phyloP scores from a whole-genome alignment of 768 basidiomycete genomes.

The Leucocoprinus leucothites region DNA sequence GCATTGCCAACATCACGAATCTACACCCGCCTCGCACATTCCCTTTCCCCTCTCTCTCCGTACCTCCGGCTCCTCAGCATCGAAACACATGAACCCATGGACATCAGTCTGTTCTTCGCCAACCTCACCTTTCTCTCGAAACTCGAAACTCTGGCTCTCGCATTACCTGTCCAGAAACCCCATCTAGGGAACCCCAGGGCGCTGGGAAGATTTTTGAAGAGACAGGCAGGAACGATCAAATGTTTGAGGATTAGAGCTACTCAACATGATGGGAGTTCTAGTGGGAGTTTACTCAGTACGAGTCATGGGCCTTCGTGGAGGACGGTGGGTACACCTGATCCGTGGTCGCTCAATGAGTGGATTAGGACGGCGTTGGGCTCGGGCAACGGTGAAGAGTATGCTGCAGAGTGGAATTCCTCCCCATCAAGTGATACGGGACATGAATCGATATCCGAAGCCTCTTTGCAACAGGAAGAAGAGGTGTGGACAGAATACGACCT shows the following conservation, averaged over 20 bases:
- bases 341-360: constrained; percentile 35
- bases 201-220: constrained; percentile 32
- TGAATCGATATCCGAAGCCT: too few species aligned
- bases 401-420: too few species aligned
- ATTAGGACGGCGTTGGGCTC: constrained; percentile 16
- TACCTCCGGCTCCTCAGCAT: constrained; percentile 37
- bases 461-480: too few species aligned
- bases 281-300: too few species aligned
- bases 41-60: constrained; percentile 31
- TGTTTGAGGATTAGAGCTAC: constrained; percentile 39
- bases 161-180: constrained; percentile 36
- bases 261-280: constrained; percentile 33
- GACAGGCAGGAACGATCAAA: constrained; percentile 31
- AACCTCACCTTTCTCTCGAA: constrained; percentile 28
- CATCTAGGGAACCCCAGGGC: constrained; percentile 41
- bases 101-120: constrained; percentile 38
- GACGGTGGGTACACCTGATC: constrained; percentile 24
- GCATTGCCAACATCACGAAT: constrained; percentile 29
- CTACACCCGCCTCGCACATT: constrained; percentile 34
- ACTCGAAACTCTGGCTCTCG: constrained; percentile 34
- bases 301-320: constrained; percentile 14
- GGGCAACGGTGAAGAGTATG: constrained; percentile 1
- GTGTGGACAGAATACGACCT: constrained; percentile 7
- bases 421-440: too few species aligned
- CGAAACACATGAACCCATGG: constrained; percentile 42